Base-by-base conservation (phyloP, 768 basidiomycete genomes). In the Termitomyces sp. region DNA sequence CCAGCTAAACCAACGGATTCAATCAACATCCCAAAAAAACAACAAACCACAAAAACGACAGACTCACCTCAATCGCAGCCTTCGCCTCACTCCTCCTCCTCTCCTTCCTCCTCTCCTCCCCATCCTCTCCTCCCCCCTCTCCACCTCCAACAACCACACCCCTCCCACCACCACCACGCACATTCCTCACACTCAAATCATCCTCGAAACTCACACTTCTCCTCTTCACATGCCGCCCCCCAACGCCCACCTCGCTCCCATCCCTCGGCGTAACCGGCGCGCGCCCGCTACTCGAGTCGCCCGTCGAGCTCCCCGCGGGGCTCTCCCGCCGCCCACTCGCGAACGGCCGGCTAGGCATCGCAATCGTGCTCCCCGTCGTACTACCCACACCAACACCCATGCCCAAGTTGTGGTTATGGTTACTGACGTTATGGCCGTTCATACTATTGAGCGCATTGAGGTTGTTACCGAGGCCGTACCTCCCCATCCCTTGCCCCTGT, bases 41-140 rank as follows among this genome's bases (percentile, higher is more conserved):
- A n/a, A 23, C 55, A 42, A 35, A n/a, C n/a, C n/a, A n/a, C 8
- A 45, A 54, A 60, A 54, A 71, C 82, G n/a, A n/a, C n/a, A n/a
- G n/a, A n/a, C n/a, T n/a, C 53, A 93, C 92, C 84, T 94, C 89
- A 66, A 92, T 89, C 32, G 92, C 89, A 66, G 90, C 89, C 69
- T 82, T 87, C n/a, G 92, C 90, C 67, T 94, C 92, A 64, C 79
- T 82, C 62, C 92, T 77, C 69, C 92, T 78, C 65, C 92, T 77
- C 66, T 92, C 89, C 59, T 77, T 82, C 68, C 90, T 80, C 69
- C 79, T 79, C 62, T 77, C 75, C 69, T 90, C 80, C 35, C 69
- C 81, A 21, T 76, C 73, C 63, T 90, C 75, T 64, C 90, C 77
- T 77, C 59, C 76, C 73, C 67, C 87, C 77, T 44, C 68, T 79